Percentiles rank a stretch among this genome's conserved stretches.
These are phyloP conservation scores for Tetrapyrgos nigripes DNA, from an alignment of 1,284 basidiomycete species.

Conservation along the genomic window DNA sequence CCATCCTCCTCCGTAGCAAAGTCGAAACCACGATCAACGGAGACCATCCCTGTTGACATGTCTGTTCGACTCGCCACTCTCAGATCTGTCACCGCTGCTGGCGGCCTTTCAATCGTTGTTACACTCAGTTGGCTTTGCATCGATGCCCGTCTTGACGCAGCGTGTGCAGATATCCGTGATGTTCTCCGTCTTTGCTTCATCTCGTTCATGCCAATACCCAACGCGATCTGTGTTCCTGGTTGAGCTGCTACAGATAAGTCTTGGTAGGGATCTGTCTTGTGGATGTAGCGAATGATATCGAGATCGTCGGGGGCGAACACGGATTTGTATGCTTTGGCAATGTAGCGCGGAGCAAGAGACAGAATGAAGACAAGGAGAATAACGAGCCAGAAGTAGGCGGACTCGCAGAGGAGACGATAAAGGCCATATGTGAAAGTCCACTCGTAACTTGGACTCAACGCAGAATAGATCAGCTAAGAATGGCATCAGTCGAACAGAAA, in stretches of 20 bases:
- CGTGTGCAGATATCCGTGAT: not conserved
- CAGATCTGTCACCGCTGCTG: slow-evolving; percentile 24
- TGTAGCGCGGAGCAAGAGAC: slow-evolving; percentile 80
- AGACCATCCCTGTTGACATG: slow-evolving; percentile 82
- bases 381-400: slow-evolving; percentile 90
- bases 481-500: not conserved
- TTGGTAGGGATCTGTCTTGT: slow-evolving; percentile 55
- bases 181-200: slow-evolving; percentile 28
- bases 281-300: slow-evolving; percentile 80
- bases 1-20: slow-evolving; percentile 88
- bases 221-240: slow-evolving; percentile 37
- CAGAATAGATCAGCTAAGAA: slow-evolving; percentile 76
- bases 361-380: slow-evolving; percentile 79
- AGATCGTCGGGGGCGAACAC: slow-evolving; percentile 85
- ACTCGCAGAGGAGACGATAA: slow-evolving; percentile 84
- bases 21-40: slow-evolving; percentile 81
- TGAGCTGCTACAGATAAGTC: slow-evolving; percentile 43
- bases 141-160: slow-evolving; percentile 14
- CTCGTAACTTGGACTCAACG: slow-evolving; percentile 79
- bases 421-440: slow-evolving; percentile 78
- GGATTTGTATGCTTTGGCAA: slow-evolving; percentile 77
- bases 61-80: slow-evolving; percentile 73
- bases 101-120: slow-evolving; percentile 27
- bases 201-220: slow-evolving; percentile 27
- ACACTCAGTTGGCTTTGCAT: slow-evolving; percentile 11